Percentiles rank a stretch among this genome's conserved stretches.
Evolutionary conservation across 1,284 basidiomycete genomes (phyloP).

Genomic region (Rhizoctonia solani): DNA sequence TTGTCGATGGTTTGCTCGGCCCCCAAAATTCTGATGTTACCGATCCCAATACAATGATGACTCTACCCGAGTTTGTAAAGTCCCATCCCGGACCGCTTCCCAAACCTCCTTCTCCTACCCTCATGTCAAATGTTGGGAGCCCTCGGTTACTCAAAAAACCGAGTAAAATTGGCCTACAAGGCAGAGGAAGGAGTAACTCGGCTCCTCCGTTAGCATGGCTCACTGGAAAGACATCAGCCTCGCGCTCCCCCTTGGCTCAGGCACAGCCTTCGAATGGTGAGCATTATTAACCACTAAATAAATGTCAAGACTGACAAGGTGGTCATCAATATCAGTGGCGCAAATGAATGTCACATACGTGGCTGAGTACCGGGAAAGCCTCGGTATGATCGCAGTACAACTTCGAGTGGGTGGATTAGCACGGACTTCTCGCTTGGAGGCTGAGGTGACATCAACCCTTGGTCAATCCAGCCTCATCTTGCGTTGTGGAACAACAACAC

Average conservation of each 20-base stretch:
- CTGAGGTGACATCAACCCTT: slow-evolving; percentile 61
- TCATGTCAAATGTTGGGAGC: slow-evolving; percentile 1
- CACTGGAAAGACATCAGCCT: slow-evolving; percentile 34
- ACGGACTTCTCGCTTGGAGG: slow-evolving; percentile 58
- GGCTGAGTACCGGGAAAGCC: slow-evolving; percentile 82
- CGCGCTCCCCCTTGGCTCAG: slow-evolving; percentile 4
- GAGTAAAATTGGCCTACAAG: slow-evolving; percentile 42
- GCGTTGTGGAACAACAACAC: slow-evolving; percentile 61
- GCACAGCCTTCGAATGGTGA: slow-evolving; percentile 1
- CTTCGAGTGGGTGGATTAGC: slow-evolving; percentile 49
- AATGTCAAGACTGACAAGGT: slow-evolving; percentile 26
- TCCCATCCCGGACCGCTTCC: slow-evolving; percentile 41
- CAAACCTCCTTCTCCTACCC: slow-evolving; percentile 17
- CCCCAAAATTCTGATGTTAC: slow-evolving; percentile 57
- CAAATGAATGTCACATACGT: slow-evolving; percentile 69
- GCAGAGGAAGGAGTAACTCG: slow-evolving; percentile 64
- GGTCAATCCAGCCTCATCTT: slow-evolving; percentile 58
- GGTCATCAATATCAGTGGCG: slow-evolving; percentile 22
- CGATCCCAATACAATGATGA: slow-evolving; percentile 58
- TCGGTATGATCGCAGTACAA: slow-evolving; percentile 75
- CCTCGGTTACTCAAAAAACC: slow-evolving; percentile 42
- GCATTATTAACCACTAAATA: neutral
- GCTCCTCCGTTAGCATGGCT: slow-evolving; percentile 74
- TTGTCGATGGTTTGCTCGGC: slow-evolving; percentile 51
- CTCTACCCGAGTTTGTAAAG: slow-evolving; percentile 61